phyloP scores from a whole-genome alignment of 192 early-diverging fungal genomes.

The Podila verticillata region DNA sequence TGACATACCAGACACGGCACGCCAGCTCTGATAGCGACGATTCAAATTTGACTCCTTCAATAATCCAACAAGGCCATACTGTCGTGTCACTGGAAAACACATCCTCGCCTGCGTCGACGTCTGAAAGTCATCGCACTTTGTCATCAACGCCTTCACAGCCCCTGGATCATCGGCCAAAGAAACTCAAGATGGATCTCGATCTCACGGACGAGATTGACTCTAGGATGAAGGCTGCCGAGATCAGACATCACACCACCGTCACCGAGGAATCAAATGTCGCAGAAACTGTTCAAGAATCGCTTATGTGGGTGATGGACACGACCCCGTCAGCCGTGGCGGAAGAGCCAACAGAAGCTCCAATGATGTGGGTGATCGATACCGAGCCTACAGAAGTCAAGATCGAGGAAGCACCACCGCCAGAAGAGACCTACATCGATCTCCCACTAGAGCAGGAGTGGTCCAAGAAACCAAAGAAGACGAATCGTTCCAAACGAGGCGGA shows the following conservation, averaged over 20 bases:
- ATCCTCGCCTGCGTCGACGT: too few species aligned
- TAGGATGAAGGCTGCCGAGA: background rate
- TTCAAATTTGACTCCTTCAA: too few species aligned
- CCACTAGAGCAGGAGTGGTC: conserved; percentile 7
- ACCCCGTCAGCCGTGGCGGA: background rate
- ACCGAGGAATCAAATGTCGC: background rate
- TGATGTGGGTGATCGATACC: conserved; percentile 3
- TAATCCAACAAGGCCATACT: too few species aligned
- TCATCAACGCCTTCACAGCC: too few species aligned
- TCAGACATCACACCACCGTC: background rate
- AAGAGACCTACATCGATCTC: conserved; percentile 19
- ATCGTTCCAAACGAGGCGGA: conserved; percentile 19
- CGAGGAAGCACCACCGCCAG: background rate
- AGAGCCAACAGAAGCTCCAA: background rate
- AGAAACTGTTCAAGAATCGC: background rate
- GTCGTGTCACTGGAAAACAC: too few species aligned
- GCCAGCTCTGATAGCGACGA: background rate
- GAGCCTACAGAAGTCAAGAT: background rate
- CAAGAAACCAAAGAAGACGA: conserved; percentile 5
- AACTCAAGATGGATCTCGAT: background rate
- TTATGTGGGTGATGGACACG: conserved; percentile 17
- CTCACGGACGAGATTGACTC: background rate
- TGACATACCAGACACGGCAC: conserved; percentile 9
- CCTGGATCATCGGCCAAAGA: background rate
- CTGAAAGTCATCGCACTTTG: too few species aligned